These are phyloP conservation scores for Candida ipomoeae DNA, from an alignment of 805 yeast species.

Conservation along the genomic window DNA sequence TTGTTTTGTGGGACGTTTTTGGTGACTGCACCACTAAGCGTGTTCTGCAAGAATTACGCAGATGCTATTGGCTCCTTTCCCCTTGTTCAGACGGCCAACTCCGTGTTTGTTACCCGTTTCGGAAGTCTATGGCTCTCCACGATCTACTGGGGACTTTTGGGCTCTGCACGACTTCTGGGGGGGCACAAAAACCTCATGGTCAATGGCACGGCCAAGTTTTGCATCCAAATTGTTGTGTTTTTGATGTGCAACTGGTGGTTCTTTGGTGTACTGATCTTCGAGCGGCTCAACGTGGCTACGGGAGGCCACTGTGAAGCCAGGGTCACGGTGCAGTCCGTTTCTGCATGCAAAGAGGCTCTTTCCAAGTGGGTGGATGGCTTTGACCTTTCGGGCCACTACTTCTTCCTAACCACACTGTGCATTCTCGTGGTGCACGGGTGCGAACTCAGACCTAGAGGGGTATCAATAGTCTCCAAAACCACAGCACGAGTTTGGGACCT, in stretches of 20 bases:
- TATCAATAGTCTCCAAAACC: not conserved
- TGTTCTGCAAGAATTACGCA: conserved; percentile 12
- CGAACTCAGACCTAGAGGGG: not conserved
- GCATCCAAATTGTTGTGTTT: conserved; percentile 11
- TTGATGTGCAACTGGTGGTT: conserved; percentile 25
- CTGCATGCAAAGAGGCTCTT: conserved; percentile 1
- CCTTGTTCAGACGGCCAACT: conserved; percentile 18
- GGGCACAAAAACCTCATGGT: not conserved
- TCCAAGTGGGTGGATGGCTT: conserved; percentile 14
- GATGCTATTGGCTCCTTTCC: conserved; percentile 11
- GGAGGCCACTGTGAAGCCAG: conserved; percentile 14
- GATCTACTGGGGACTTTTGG: conserved; percentile 13
- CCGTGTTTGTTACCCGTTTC: conserved; percentile 21
- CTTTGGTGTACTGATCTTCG: conserved; percentile 33
- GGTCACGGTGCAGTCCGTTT: conserved; percentile 1
- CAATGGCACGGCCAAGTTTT: conserved; percentile 9
- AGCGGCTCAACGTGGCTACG: conserved; percentile 19
- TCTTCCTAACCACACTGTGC: conserved; percentile 11
- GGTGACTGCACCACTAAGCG: conserved; percentile 22
- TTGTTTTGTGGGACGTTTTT: conserved; percentile 15
- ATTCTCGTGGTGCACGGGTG: conserved; percentile 7
- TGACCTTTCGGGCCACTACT: conserved; percentile 17
- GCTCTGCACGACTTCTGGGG: not conserved
- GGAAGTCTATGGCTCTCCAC: conserved; percentile 32
- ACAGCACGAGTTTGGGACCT: not conserved